Evolutionary conservation across 75 land plant species (phyloP), one percentile per base, ranked within the genome.

Genomic region (Isoetes taiwanensis): DNA sequence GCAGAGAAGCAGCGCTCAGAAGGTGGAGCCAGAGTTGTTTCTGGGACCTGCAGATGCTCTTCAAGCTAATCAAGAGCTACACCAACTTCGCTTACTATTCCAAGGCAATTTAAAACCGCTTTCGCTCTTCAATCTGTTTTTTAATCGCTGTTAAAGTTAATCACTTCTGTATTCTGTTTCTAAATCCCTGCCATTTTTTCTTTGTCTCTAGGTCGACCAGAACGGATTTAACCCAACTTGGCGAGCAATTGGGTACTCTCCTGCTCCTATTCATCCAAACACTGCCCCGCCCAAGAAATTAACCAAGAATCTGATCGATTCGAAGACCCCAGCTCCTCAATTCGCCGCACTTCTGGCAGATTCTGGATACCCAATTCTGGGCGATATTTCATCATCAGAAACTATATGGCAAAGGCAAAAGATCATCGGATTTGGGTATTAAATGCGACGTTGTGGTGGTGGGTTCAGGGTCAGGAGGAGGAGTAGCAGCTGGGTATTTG

Each of bases 381-480:
- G 23, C 50, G 23, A 46, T 19, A n/a, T 19, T 23, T n/a, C n/a
- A n/a, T n/a, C n/a, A n/a, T n/a, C n/a, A n/a, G n/a, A n/a, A 23
- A 46, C 50, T 8, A 46, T 37, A 9, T 37, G 14, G 38, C 9
- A 14, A 14, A 37, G 14, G 14, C 11, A 37, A 37, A 37, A 9
- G 38, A 37, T 37, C 38, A 9, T 37, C 14, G 50, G 50, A 46
- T 8, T 8, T 46, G 6, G 50, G 50, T 6, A 46, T 46, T 3
- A 46, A 46, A 16, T 46, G 50, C 19, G 50, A 46, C 50, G 50
- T 46, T 19, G 50, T 46, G 16, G 50, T 46, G n/a, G 50, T 46
- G 5, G 50, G 50, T 4, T 46, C 50, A 3, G 50, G 50, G 16
- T 46, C 50, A 16, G 50, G 50, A 6, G 50, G 50, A 5, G 4